Base-by-base conservation (phyloP, 192 early-diverging fungal species). In the Coemansia sp. region DNA sequence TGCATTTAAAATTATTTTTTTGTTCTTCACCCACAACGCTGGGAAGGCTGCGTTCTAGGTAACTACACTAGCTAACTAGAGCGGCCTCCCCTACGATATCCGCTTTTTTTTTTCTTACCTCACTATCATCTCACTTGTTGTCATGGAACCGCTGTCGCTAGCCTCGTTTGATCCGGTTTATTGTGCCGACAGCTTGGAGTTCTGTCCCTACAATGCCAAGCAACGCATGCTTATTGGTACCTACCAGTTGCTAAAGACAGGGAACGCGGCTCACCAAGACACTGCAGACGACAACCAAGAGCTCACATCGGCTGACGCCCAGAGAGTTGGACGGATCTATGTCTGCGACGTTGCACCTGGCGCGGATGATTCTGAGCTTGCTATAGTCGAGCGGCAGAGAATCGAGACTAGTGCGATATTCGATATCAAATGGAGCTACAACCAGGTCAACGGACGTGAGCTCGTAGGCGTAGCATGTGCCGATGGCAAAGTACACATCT, bases 341-440 rank as follows among this genome's bases (percentile, higher is more conserved):
- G 67, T 93, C n/a, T 90, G 84, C 59, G 71, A 86, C 44, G 71
- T 80, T 0, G 56, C 60, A 3, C 69, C 77, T 11, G 45, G 49
- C 6, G 74, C 59, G 32, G 64, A 80, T 8, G 79, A 71, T 0
- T 41, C 32, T 22, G 8, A 24, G 22, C 56, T 66, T 34, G 41
- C 24, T 9, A 75, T 76, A 63, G 61, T 70, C 4, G 83, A 86
- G 70, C 69, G 80, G 30, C 79, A 87, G 66, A 61, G 85, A 62
- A 84, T 85, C 50, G 82, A 92, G 43, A 87, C 86, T 16, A 80
- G 84, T 22, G 88, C 87, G 1, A 82, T 91, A 30, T 84, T 93
- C 20, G 91, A 93, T 40, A 88, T 91, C 73, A 91, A 92, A 71
- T 92, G 89, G 80, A 74, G 71, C 67, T 89, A 92, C 65, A 74